These are phyloP conservation scores for Penicillium salamii DNA, from an alignment of 495 filamentous ascomycete species.

Conservation along the genomic window DNA sequence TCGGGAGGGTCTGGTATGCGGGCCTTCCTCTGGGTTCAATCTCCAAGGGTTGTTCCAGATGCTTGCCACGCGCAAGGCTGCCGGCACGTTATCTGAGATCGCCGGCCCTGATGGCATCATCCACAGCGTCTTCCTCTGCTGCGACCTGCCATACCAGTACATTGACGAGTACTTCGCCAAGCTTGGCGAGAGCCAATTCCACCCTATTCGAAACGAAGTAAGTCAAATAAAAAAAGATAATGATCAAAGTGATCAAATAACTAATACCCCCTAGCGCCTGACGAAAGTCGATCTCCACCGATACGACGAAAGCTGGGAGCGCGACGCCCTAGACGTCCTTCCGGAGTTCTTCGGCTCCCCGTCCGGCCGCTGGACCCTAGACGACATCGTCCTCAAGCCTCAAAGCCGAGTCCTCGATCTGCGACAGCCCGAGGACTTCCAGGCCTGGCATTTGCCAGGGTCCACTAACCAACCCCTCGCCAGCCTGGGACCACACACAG, in stretches of 20 bases:
- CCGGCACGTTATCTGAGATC: constrained; percentile 40
- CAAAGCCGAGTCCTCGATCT: constrained; percentile 42
- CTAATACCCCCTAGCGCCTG: constrained; percentile 34
- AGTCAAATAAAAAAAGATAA: too few species aligned
- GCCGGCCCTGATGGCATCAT: constrained; percentile 44
- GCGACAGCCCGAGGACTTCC: constrained; percentile 36
- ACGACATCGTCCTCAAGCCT: constrained; percentile 23
- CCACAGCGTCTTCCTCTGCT: constrained; percentile 59
- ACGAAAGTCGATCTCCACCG: constrained; percentile 50
- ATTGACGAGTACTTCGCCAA: constrained; percentile 58
- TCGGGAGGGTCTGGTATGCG: constrained; percentile 56
- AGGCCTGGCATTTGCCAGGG: constrained; percentile 41
- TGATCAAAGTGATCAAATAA: neutral
- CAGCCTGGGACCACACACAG: constrained; percentile 26
- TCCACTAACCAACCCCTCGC: constrained; percentile 44
- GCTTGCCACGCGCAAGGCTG: constrained; percentile 45
- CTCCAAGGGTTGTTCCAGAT: constrained; percentile 53
- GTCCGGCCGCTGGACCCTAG: constrained; percentile 18
- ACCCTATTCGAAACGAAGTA: constrained; percentile 56
- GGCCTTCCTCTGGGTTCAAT: constrained; percentile 59
- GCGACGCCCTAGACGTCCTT: constrained; percentile 37
- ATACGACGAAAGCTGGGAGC: constrained; percentile 54
- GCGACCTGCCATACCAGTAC: constrained; percentile 64
- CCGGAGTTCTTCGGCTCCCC: constrained; percentile 32
- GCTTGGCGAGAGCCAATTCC: constrained; percentile 49